A percentile compares a stretch with the other conserved stretches of the same genome.
Evolutionary conservation across 148 eudicot genomes (phyloP).

Genomic region (Vaccinium vitisidaea): DNA sequence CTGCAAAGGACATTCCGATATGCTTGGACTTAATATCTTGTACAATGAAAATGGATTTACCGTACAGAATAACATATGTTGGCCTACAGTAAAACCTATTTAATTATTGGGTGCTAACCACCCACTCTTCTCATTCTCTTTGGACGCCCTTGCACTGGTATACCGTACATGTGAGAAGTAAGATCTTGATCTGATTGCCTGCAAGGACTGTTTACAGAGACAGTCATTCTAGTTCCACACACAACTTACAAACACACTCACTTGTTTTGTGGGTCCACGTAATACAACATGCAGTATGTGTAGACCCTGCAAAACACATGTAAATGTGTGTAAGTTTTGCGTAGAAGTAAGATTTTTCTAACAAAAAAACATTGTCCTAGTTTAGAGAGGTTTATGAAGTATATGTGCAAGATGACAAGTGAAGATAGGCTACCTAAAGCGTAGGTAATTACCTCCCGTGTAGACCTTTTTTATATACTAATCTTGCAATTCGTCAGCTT

Average conservation of each 20-base stretch:
- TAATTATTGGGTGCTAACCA: not conserved
- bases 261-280: too few species aligned
- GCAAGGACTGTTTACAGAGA: not conserved
- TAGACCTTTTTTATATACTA: not conserved
- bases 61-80: not conserved
- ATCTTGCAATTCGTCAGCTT: not conserved
- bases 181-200: not conserved
- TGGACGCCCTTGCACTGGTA: not conserved
- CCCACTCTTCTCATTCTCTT: not conserved
- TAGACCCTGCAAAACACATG: too few species aligned
- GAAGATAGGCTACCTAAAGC: not conserved
- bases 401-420: not conserved
- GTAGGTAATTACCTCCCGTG: not conserved
- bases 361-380: not conserved
- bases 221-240: too few species aligned
- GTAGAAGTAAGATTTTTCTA: too few species aligned
- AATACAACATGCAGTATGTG: too few species aligned
- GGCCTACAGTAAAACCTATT: not conserved
- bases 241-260: too few species aligned
- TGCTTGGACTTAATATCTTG: not conserved
- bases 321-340: too few species aligned
- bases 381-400: not conserved
- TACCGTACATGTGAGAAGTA: not conserved
- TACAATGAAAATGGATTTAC: not conserved
- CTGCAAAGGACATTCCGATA: not conserved